These are phyloP conservation scores for Anthostomella pinea DNA, from an alignment of 2,329 filamentous ascomycete species.

Conservation along the genomic window DNA sequence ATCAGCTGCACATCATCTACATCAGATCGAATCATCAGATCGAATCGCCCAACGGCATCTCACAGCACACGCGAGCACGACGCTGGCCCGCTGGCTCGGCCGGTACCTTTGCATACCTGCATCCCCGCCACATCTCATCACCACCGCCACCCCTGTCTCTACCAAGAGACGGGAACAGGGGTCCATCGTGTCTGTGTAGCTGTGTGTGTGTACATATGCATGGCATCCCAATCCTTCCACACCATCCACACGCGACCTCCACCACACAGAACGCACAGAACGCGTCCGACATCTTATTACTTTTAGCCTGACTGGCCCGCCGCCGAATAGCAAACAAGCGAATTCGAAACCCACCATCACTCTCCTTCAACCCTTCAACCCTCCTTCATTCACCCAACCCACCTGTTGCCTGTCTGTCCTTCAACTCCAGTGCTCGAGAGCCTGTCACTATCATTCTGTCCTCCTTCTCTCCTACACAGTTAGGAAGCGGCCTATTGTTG, in stretches of 20 bases:
- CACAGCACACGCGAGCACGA: too few relatives aligned
- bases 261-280: constrained; percentile 10
- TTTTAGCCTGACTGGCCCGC: constrained; percentile 17
- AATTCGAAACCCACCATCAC: constrained; percentile 6
- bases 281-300: constrained; percentile 12
- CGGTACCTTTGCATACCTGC: too few relatives aligned
- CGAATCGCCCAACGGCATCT: too few relatives aligned
- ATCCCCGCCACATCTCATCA: too few relatives aligned
- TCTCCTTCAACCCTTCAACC: constrained; percentile 3
- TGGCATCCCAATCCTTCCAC: constrained; percentile 10
- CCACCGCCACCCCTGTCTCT: too few relatives aligned
- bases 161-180: too few relatives aligned
- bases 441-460: not conserved
- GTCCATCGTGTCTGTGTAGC: too few relatives aligned
- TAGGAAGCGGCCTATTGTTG: constrained; percentile 10
- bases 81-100: too few relatives aligned
- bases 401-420: constrained; percentile 3
- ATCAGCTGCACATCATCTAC: too few relatives aligned
- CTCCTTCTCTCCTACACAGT: constrained; percentile 1
- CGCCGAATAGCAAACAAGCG: constrained; percentile 14
- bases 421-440: not conserved
- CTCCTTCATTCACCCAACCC: constrained; percentile 5
- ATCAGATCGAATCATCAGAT: too few relatives aligned
- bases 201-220: too few relatives aligned
- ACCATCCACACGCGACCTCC: constrained; percentile 12